Evolutionary conservation across 768 basidiomycete genomes (phyloP).

Genomic region (Neoboletus subvelutipes): DNA sequence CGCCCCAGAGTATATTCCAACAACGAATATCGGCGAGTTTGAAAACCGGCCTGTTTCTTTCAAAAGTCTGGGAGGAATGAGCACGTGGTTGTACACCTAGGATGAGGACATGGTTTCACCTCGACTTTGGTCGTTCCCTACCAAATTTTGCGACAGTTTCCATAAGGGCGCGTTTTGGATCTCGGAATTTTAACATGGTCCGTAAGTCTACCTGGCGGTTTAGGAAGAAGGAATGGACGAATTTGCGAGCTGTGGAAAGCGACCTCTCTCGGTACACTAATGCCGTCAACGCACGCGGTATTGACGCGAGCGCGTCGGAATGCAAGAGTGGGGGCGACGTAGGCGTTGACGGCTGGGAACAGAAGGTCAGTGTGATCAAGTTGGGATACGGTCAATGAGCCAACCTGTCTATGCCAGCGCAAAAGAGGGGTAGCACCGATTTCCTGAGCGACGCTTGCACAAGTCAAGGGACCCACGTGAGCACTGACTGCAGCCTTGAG

Average conservation of each 20-base stretch:
- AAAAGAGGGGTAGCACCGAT: constrained; percentile 77
- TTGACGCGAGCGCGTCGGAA: constrained; percentile 85
- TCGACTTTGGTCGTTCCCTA: constrained; percentile 63
- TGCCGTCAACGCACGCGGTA: constrained; percentile 84
- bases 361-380: constrained; percentile 1
- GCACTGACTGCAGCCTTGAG: constrained; percentile 90
- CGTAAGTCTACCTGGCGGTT: constrained; percentile 80
- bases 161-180: constrained; percentile 76
- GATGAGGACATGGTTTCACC: constrained; percentile 40
- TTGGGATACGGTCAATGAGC: background rate
- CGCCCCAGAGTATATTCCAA: constrained; percentile 85
- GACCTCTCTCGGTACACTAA: constrained; percentile 88
- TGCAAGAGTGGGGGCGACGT: constrained; percentile 57
- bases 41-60: constrained; percentile 92
- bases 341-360: constrained; percentile 46
- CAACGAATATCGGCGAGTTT: constrained; percentile 90
- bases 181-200: constrained; percentile 73
- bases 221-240: constrained; percentile 88
- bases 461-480: constrained; percentile 84
- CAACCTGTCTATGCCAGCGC: constrained; percentile 79
- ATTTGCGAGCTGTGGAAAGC: constrained; percentile 80
- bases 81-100: background rate
- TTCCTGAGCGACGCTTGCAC: constrained; percentile 82
- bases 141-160: constrained; percentile 71
- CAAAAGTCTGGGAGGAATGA: constrained; percentile 55